Percentiles rank a stretch among this genome's conserved stretches.
Conservation (phyloP, 345 rosid genomes). For the Bruguiera parviflora region DNA sequence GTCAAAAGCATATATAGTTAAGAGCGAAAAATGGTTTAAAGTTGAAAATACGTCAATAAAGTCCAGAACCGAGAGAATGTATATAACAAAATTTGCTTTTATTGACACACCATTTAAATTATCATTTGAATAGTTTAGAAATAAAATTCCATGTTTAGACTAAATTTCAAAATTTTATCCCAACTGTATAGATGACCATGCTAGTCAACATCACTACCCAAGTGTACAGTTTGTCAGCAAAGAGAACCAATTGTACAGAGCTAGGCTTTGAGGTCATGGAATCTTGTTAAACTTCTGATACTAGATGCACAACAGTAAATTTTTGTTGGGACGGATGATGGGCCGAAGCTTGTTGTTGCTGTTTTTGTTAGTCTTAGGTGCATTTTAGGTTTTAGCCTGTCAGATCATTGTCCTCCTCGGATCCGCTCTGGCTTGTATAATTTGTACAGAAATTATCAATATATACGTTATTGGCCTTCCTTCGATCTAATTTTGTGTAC, state of each 20-base stretch:
- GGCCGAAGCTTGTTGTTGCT: neutral
- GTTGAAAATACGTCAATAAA: too few relatives aligned
- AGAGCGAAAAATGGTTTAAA: too few relatives aligned
- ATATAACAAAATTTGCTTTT: too few relatives aligned
- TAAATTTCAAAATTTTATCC: neutral
- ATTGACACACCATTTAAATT: too few relatives aligned
- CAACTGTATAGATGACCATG: neutral
- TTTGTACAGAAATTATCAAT: neutral
- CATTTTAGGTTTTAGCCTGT: neutral
- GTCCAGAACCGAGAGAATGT: too few relatives aligned
- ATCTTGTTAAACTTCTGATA: neutral
- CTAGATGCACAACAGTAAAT: neutral
- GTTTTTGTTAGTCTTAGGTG: neutral
- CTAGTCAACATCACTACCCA: neutral
- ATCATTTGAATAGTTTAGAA: too few relatives aligned
- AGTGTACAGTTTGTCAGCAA: constrained; percentile 9
- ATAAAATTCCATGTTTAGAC: too few relatives aligned
- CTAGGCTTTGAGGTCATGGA: neutral
- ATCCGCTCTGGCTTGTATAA: neutral
- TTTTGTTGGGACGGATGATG: neutral
- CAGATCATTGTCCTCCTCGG: neutral
- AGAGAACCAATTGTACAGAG: constrained; percentile 13
- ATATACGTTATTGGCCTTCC: neutral
- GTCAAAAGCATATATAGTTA: too few relatives aligned
- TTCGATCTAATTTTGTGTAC: too few relatives aligned